Percentiles rank a stretch among this genome's conserved stretches.
Conservation (phyloP, 805 yeast species). For the Isabelozyma rhagii region DNA sequence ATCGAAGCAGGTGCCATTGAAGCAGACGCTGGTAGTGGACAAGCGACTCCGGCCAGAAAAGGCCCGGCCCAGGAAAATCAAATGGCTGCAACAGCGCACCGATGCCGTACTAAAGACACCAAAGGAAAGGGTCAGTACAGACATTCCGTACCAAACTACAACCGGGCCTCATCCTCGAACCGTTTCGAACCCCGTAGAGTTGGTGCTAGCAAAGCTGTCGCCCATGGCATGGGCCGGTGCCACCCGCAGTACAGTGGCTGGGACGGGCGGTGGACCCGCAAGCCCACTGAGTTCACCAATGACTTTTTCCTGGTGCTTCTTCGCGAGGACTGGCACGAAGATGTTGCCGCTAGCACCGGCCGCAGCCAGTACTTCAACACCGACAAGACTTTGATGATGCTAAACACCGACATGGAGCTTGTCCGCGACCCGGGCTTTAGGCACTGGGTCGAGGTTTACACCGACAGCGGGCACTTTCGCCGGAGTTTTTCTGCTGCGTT, state of each 20-base stretch:
- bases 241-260: conserved; percentile 71
- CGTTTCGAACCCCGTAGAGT: neutral
- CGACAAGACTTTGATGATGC: conserved; percentile 76
- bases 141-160: too few relatives aligned
- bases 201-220: conserved; percentile 17
- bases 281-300: conserved; percentile 71
- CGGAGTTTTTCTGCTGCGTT: conserved; percentile 65
- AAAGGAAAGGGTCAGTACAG: neutral
- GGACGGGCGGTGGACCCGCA: conserved; percentile 89
- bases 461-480: conserved; percentile 63
- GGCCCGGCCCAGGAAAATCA: too few relatives aligned
- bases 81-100: too few relatives aligned
- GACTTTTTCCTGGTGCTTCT: conserved; percentile 50
- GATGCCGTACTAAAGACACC: too few relatives aligned
- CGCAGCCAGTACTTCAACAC: conserved; percentile 52
- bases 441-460: conserved; percentile 63
- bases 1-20: too few relatives aligned
- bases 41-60: too few relatives aligned
- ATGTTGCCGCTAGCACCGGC: conserved; percentile 51
- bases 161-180: neutral
- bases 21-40: too few relatives aligned
- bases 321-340: conserved; percentile 49
- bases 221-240: conserved; percentile 76
- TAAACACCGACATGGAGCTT: conserved; percentile 75
- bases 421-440: conserved; percentile 58